Conservation (phyloP, 2,329 filamentous ascomycete species). For the Venturia pyrina region DNA sequence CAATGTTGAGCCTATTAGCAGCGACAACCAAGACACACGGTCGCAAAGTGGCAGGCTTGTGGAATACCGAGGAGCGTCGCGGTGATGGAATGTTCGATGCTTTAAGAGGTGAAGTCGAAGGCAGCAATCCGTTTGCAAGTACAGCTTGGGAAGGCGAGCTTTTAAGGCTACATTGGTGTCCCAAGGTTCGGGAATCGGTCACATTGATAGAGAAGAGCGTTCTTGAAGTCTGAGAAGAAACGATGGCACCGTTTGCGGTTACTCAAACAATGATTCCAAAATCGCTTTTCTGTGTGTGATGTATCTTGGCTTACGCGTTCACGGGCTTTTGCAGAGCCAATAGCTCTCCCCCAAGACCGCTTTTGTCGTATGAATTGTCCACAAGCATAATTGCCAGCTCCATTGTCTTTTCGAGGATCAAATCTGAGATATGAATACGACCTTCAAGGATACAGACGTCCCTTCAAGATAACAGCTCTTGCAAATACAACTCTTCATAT, state of each 20-base stretch:
- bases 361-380: not conserved
- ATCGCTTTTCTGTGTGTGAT: not conserved
- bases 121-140: conserved; percentile 79
- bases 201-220: conserved; percentile 53
- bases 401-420: not conserved
- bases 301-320: not conserved
- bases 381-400: not conserved
- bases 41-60: conserved; percentile 72
- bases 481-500: not conserved
- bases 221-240: not conserved
- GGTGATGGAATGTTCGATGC: conserved; percentile 83
- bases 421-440: not conserved
- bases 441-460: no score
- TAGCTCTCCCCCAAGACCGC: not conserved
- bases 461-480: no score
- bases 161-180: conserved; percentile 74
- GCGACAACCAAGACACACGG: conserved; percentile 74
- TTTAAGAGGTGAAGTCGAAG: conserved; percentile 62
- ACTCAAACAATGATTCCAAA: not conserved
- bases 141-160: conserved; percentile 94
- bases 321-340: not conserved
- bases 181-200: conserved; percentile 69
- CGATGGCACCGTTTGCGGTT: not conserved
- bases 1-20: conserved; percentile 65
- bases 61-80: conserved; percentile 88